Evolutionary conservation across 202 grass and related monocot genomes (phyloP).

Genomic region (Zoysia matrella): DNA sequence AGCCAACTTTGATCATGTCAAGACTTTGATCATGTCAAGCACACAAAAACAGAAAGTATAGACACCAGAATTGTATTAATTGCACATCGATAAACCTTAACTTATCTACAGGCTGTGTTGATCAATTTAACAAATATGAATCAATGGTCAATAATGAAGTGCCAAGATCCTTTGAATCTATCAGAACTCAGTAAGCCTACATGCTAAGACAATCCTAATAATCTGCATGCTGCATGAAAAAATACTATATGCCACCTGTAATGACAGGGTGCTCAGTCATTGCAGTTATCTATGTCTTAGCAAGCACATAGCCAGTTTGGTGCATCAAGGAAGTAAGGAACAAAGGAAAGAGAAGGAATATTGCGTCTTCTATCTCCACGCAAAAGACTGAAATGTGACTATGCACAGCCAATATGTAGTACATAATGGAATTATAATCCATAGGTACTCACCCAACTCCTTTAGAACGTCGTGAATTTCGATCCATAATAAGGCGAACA

Average conservation of each 20-base stretch:
- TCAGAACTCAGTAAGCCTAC: slow-evolving; percentile 10
- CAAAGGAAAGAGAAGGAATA: background rate
- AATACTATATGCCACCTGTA: background rate
- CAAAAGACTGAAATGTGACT: background rate
- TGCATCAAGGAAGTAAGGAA: slow-evolving; percentile 16
- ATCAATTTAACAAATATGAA: background rate
- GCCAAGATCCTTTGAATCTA: background rate
- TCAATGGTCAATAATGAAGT: background rate
- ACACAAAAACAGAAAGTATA: background rate
- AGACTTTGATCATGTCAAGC: slow-evolving; percentile 21
- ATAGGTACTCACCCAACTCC: slow-evolving; percentile 83
- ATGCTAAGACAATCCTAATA: background rate
- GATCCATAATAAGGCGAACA: slow-evolving; percentile 98
- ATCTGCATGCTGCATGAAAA: background rate
- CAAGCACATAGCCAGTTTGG: slow-evolving; percentile 10
- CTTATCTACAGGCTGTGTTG: background rate
- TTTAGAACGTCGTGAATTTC: slow-evolving; percentile 97
- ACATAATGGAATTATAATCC: background rate
- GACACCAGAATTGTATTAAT: background rate
- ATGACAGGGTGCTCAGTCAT: background rate
- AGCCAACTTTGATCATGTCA: background rate
- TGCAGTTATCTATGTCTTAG: background rate
- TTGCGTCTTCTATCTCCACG: background rate
- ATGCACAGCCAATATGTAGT: too few species aligned
- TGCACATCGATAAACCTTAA: background rate